Evolutionary conservation across 352 stramenopile genomes (phyloP), one percentile per base, ranked within the genome.

Genomic region (Pythium phragmiticola): DNA sequence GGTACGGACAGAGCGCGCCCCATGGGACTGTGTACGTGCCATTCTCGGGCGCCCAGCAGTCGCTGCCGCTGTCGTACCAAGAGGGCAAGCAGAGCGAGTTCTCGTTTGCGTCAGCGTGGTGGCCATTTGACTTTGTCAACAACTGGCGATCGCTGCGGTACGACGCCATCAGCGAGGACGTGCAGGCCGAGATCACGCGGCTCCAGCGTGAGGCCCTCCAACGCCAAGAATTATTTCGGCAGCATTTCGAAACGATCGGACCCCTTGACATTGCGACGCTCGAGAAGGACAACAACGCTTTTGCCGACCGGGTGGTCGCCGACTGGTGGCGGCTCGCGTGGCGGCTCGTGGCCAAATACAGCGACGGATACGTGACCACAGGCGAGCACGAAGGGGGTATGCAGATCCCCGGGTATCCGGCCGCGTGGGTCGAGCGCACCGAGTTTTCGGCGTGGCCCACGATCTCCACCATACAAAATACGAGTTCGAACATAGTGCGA

Each of bases 61-160:
- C 45, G 7, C 12, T 91, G 2, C 84, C 84, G 0, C 42, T 72
- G 2, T 89, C 82, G 52, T 94, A 91, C 39, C 48, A 86, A 57
- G 7, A 80, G 17, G 82, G 79, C n/a, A 85, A 83, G 17, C 83
- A 92, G 43, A 90, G 81, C 60, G 74, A 85, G 41, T 93, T 93
- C 41, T 67, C 85, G 43, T 50, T 70, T 11, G 55, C 78, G 26
- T 93, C 83, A 33, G 80, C 86, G 12, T 95, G 86, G 86, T 90
- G 84, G 81, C 79, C 84, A 7, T 95, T 93, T 66, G 88, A 92
- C 63, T 89, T 93, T 59, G 86, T 95, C 11, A 91, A 91, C 77
- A 92, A 95, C 67, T 92, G 84, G 86, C 87, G 85, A 46, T 57
- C 89, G 23, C 60, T 93, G 28, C 83, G 84, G 8, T 95, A 73